Evolutionary conservation across 345 rosid species (phyloP), one percentile per base, ranked within the genome.

Genomic region (Raphanus raphanistrum): DNA sequence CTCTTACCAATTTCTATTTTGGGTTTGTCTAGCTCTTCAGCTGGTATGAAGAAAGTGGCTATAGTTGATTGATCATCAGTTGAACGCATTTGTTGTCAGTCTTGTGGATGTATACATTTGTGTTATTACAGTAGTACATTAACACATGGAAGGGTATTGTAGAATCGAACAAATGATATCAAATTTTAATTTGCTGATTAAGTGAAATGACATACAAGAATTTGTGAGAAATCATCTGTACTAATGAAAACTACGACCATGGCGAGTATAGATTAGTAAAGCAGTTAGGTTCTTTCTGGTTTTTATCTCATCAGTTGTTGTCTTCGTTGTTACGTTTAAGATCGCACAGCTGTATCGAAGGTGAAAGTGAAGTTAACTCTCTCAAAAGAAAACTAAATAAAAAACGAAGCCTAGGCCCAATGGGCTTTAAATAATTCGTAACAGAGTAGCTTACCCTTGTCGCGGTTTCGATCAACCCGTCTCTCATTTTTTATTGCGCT

Each of bases 391-490:
- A 38, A 38, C 6, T 11, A 11, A 11, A 10, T 43, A 12, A 43
- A 45, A 45, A 13, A 5, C 1, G 16, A 13, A 45, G 54, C 16
- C 15, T 15, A 45, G 16, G 54, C 54, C 54, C 54, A 45, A 45
- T 45, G 16, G 54, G 54, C 54, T 45, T 12, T 13, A 45, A 45
- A 45, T 45, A 13, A 13, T 12, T 13, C 54, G 6, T 12, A 45
- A 4, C 6, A 45, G 16, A 4, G 50, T 3, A 11, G 50, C 50
- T 28, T 43, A 43, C 61, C 50, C 57, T 6, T 12, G 68, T 78
- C 77, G 58, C 0, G 52, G 66, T 33, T 79, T 79, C 71, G 74
- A 79, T 21, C 21, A 21, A 21, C 21, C 21, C 21, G 21, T 21
- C 21, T 21, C 21, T 21, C 21, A 21, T 21, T 0, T 21, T 73